Conservation (phyloP, 2,329 filamentous ascomycete genomes). For the Aspergillus versicolor region DNA sequence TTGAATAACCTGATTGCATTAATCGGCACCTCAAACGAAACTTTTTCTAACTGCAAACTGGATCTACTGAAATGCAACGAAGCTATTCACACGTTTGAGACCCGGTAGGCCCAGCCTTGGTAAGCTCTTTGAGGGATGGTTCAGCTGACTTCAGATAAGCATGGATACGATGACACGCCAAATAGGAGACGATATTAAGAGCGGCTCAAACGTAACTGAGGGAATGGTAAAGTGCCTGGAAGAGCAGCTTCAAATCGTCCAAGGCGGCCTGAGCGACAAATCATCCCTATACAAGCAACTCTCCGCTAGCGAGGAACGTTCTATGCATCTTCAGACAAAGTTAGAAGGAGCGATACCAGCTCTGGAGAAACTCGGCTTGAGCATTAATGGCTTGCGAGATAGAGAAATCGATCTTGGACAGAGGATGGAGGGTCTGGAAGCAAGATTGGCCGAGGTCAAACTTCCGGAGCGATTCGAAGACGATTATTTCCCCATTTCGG, state of each 20-base stretch:
- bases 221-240: slow-evolving; percentile 16
- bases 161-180: slow-evolving; percentile 20
- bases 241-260: slow-evolving; percentile 23
- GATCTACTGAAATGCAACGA: slow-evolving; percentile 21
- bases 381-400: slow-evolving; percentile 22
- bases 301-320: slow-evolving; percentile 17
- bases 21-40: slow-evolving; percentile 18
- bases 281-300: slow-evolving; percentile 25
- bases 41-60: slow-evolving; percentile 12
- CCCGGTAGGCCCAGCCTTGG: slow-evolving; percentile 22
- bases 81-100: slow-evolving; percentile 16
- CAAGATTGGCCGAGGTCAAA: slow-evolving; percentile 20
- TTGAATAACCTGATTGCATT: slow-evolving; percentile 18
- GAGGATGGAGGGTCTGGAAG: slow-evolving; percentile 26
- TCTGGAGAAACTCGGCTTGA: slow-evolving; percentile 18
- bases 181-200: slow-evolving; percentile 18
- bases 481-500: slow-evolving; percentile 21
- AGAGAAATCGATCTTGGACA: slow-evolving; percentile 27
- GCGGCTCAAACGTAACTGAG: slow-evolving; percentile 16
- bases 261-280: slow-evolving; percentile 16
- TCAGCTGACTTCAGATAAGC: slow-evolving; percentile 14
- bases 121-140: not conserved
- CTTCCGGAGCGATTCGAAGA: slow-evolving; percentile 25
- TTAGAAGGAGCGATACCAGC: slow-evolving; percentile 20
- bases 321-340: slow-evolving; percentile 18